Conservation (phyloP, 306 rosid genomes). For the Psophocarpus tetragonolobus region DNA sequence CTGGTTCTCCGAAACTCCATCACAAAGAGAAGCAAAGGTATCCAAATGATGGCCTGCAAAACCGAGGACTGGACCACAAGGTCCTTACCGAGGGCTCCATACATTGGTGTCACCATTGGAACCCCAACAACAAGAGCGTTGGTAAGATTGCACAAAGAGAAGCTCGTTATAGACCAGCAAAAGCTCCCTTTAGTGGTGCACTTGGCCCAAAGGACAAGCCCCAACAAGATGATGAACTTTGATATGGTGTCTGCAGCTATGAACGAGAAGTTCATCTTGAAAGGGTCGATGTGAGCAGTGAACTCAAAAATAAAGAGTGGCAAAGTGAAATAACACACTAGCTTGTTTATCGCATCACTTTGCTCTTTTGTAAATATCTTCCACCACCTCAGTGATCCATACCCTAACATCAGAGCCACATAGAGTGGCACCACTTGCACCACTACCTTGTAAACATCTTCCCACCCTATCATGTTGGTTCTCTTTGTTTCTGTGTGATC, state of each 20-base stretch:
- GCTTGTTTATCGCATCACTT: constrained; percentile 79
- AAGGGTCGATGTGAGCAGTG: constrained; percentile 81
- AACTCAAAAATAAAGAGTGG: constrained; percentile 89
- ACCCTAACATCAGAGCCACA: constrained; percentile 74
- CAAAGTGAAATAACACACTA: constrained; percentile 84
- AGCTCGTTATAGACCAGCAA: constrained; percentile 82
- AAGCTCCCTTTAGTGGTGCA: constrained; percentile 63
- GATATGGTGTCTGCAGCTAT: constrained; percentile 72
- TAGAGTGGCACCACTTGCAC: constrained; percentile 81
- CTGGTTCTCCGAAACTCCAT: constrained; percentile 69
- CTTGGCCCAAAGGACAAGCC: constrained; percentile 77
- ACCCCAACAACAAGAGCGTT: constrained; percentile 88
- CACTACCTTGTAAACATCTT: constrained; percentile 78
- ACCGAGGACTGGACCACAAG: constrained; percentile 85
- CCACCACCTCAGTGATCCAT: constrained; percentile 96
- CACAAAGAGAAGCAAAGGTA: constrained; percentile 67
- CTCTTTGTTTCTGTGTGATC: not conserved
- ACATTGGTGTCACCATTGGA: constrained; percentile 75
- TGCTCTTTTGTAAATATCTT: constrained; percentile 67
- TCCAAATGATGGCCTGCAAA: constrained; percentile 86
- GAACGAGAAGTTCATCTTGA: constrained; percentile 63
- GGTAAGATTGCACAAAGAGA: constrained; percentile 75
- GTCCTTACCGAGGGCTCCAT: constrained; percentile 65
- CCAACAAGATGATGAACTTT: constrained; percentile 62
- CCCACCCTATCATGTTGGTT: constrained; percentile 77